Evolutionary conservation across 1,284 basidiomycete species (phyloP), one percentile per base, ranked within the genome.

Genomic region (Sparassis latifolia): DNA sequence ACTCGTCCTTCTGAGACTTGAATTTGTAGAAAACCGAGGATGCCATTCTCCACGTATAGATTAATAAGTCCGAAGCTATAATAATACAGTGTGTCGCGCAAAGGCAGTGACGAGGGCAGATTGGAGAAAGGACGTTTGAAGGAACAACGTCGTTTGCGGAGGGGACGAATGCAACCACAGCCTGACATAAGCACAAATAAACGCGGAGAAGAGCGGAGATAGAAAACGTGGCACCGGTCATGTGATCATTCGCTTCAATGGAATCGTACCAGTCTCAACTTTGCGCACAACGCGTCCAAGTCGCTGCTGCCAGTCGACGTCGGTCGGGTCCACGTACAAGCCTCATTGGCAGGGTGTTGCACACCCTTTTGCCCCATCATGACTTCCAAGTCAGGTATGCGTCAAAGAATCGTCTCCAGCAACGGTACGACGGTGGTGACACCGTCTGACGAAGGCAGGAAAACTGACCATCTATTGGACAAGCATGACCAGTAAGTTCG

Each of bases 11-110:
- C 67, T 93, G 89, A 57, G 94, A 95, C 69, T 86, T 92, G 86
- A 97, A 99, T 72, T 90, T 92, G 83, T 98, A 99, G 76, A 97
- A 98, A 64, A 99, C 93, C 68, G 88, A 92, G 63, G 92, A 94
- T 63, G 88, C 80, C 92, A 95, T 96, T 67, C 35, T 48, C 61
- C 53, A 63, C 57, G 44, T 59, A 66, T 66, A 57, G 60, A 67
- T 67, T 64, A 52, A 20, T 20, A 47, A 44, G 31, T 27, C 45
- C 45, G 48, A 39, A 44, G 50, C 50, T 52, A 52, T 40, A 43
- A 38, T 40, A 55, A 57, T 52, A 54, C 52, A 42, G 52, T 45
- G 45, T 29, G 45, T 39, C 48, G 35, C 33, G 38, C 20, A 27
- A 45, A 10, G 40, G 29, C 30, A 27, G 29, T 40, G 12, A 33